Conservation (phyloP, 768 basidiomycete species). For the Coprinellus micaceus region DNA sequence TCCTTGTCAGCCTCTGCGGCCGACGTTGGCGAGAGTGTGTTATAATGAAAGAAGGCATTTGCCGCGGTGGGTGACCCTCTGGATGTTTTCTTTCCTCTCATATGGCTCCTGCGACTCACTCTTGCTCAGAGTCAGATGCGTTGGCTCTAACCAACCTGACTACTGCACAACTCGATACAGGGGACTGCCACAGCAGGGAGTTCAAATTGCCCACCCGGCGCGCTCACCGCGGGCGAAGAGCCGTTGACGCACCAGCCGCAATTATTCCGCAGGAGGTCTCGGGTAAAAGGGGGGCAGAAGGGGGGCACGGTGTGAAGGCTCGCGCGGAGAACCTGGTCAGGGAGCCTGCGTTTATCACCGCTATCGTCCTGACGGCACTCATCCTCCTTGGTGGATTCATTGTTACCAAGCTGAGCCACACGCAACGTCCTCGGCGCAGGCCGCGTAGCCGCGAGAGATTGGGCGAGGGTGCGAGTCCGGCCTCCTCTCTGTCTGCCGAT, state of each 20-base stretch:
- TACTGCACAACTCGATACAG: not conserved
- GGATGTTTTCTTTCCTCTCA: not conserved
- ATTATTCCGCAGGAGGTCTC: too few species aligned
- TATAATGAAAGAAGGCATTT: too few species aligned
- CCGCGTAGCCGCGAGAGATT: not conserved
- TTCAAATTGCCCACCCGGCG: too few species aligned
- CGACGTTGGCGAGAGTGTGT: not conserved
- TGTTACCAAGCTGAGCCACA: not conserved
- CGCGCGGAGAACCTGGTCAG: not conserved
- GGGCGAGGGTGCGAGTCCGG: too few species aligned
- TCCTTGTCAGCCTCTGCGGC: not conserved
- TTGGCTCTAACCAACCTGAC: not conserved
- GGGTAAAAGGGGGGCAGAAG: too few species aligned
- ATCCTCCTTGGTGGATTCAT: conserved; percentile 10
- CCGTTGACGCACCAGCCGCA: too few species aligned
- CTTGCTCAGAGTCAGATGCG: not conserved
- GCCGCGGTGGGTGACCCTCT: too few species aligned
- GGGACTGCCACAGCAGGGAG: too few species aligned
- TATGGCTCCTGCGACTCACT: conserved; percentile 1
- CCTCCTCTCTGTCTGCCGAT: too few species aligned
- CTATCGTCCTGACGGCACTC: conserved; percentile 7
- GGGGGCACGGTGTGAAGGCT: too few species aligned
- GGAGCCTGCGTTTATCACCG: conserved; percentile 3
- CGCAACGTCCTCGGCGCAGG: not conserved
- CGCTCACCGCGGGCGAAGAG: too few species aligned